Percentiles rank a stretch among this genome's conserved stretches.
These are phyloP conservation scores for Porpolomopsis calyptriformis DNA, from an alignment of 768 basidiomycete genomes.

Conservation along the genomic window DNA sequence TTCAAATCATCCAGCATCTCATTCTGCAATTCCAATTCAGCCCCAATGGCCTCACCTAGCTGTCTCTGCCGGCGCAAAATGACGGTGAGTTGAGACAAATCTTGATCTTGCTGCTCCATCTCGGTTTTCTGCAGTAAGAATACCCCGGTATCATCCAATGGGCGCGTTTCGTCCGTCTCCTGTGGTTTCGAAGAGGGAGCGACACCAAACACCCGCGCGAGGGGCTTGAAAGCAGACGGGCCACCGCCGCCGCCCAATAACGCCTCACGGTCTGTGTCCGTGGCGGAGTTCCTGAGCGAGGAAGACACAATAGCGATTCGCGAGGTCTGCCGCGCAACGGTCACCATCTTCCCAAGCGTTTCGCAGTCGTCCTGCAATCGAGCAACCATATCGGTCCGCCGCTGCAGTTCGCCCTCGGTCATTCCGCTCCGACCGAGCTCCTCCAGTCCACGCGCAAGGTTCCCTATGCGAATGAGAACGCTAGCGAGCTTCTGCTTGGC, in stretches of 20 bases:
- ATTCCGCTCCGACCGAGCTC: constrained; percentile 59
- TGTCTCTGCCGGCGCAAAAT: constrained; percentile 79
- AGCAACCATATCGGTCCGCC: constrained; percentile 83
- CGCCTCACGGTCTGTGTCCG: constrained; percentile 53
- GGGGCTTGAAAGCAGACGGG: constrained; percentile 29
- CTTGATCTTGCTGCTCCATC: constrained; percentile 75
- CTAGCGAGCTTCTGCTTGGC: constrained; percentile 81
- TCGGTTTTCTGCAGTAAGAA: constrained; percentile 70
- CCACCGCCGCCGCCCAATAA: constrained; percentile 42
- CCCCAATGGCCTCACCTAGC: constrained; percentile 75
- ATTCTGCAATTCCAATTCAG: constrained; percentile 75
- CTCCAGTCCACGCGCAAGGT: constrained; percentile 58
- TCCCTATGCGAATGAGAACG: constrained; percentile 62
- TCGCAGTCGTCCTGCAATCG: constrained; percentile 85
- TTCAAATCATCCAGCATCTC: constrained; percentile 77
- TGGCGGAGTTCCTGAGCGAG: constrained; percentile 31
- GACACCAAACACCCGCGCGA: constrained; percentile 73
- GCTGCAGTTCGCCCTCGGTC: constrained; percentile 84
- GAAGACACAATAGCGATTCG: constrained; percentile 22
- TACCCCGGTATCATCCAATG: constrained; percentile 75
- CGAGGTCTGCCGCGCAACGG: constrained; percentile 51
- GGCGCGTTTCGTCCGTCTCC: constrained; percentile 81
- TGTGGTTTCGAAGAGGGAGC: constrained; percentile 36
- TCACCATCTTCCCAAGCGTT: constrained; percentile 77
- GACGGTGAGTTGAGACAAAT: constrained; percentile 69